Percentiles rank a stretch among this genome's conserved stretches.
Conservation (phyloP, 2,329 filamentous ascomycete species). For the Bipolaris oryzae region DNA sequence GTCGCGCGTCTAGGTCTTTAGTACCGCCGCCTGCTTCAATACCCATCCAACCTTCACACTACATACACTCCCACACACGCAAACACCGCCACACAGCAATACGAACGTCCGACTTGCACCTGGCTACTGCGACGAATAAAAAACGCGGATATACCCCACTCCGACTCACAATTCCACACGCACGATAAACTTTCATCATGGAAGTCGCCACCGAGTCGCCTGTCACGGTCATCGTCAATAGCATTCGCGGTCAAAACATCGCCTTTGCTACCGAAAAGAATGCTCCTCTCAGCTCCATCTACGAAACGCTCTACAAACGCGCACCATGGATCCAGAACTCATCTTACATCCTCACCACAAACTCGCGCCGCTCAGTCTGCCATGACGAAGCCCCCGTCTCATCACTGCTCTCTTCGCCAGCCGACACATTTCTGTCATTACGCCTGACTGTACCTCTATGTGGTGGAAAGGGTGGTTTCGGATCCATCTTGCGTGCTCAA, state of each 20-base stretch:
- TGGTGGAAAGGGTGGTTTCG: conserved; percentile 97
- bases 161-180: not conserved
- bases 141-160: not conserved
- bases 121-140: not conserved
- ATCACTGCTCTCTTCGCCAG: conserved; percentile 61
- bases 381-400: conserved; percentile 63
- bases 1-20: not conserved
- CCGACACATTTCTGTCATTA: conserved; percentile 78
- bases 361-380: conserved; percentile 73
- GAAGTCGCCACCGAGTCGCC: conserved; percentile 31
- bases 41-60: conserved; percentile 4
- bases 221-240: conserved; percentile 73
- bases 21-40: not conserved
- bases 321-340: conserved; percentile 61
- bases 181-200: conserved; percentile 23
- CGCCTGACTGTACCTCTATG: conserved; percentile 79
- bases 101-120: not conserved
- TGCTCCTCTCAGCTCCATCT: conserved; percentile 75
- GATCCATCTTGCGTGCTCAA: conserved; percentile 92
- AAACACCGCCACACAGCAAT: not conserved
- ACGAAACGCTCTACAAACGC: conserved; percentile 64
- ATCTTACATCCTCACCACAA: conserved; percentile 79
- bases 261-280: conserved; percentile 73
- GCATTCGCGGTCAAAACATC: conserved; percentile 80
- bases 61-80: not conserved